Evolutionary conservation across 257 asterid species (phyloP).

Genomic region (Capsicum rhomboideum): DNA sequence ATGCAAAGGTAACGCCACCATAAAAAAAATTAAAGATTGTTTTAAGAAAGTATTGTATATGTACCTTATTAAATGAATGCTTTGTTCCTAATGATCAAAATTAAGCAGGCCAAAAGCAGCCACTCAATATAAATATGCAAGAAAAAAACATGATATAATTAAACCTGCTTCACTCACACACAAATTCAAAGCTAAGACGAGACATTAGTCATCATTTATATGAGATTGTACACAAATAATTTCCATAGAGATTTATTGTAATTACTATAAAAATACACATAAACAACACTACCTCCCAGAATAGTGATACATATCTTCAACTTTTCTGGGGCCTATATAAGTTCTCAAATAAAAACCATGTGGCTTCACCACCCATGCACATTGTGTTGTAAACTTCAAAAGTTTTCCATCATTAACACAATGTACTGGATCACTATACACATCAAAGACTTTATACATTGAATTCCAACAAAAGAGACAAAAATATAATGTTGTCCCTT

Average conservation of each 20-base stretch:
- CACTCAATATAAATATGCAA: too few relatives aligned
- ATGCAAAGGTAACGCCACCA: not conserved
- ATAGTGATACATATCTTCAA: not conserved
- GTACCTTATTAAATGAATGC: too few relatives aligned
- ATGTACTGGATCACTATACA: not conserved
- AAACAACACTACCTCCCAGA: not conserved
- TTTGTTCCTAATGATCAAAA: too few relatives aligned
- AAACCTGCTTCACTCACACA: too few relatives aligned
- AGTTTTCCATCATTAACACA: not conserved
- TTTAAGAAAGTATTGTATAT: too few relatives aligned
- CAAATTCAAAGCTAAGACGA: too few relatives aligned
- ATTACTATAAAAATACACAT: not conserved
- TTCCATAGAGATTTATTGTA: not conserved
- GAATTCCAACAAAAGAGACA: not conserved
- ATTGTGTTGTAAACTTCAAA: not conserved
- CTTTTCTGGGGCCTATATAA: not conserved
- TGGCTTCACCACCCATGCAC: not conserved
- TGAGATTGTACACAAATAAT: not conserved
- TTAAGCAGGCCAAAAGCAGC: too few relatives aligned
- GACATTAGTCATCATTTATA: too few relatives aligned
- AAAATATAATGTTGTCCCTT: not conserved
- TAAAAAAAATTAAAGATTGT: too few relatives aligned
- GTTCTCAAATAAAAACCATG: not conserved
- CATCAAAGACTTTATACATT: not conserved
- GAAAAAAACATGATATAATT: too few relatives aligned